Evolutionary conservation across 2,329 filamentous ascomycete genomes (phyloP), one percentile per base, ranked within the genome.

Genomic region (Penicillium verrucosum): DNA sequence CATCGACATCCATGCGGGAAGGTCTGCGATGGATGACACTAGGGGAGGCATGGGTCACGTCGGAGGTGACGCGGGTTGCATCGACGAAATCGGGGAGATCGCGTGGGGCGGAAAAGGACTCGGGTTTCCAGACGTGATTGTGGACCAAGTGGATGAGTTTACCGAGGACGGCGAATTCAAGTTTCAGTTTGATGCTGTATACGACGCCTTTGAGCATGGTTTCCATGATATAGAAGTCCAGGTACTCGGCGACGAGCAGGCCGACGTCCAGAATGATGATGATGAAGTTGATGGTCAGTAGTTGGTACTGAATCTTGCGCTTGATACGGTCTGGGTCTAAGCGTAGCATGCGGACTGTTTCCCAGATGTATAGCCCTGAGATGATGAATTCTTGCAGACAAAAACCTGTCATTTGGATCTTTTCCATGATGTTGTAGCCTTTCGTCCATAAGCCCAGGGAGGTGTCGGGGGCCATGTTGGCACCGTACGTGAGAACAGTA

Each of bases 381-480:
- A 85, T 77, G 58, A 82, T 73, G 49, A 80, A 74, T 56, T 85
- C 82, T 62, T 85, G 82, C 12, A 83, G 52, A 61, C 80, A 83
- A 64, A 85, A 85, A 8, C 81, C 73, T 6, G 80, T 81, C 66
- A 84, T 79, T 63, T 85, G 81, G 18, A 84, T 75, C 65, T 81
- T 81, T 60, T 85, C 82, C 72, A 81, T 77, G 34, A 78, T 64
- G 42, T 76, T 75, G 64, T 78, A 80, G 7, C 72, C 75, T 4
- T 54, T 56, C 18, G 70, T 66, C 57, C 71, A 78, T 12, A 56
- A 51, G 16, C 11, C 9, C 16, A 51, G 41, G 36, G 54, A 18
- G 6, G 52, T 56, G 14, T 60, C 42, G 23, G 51, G 27, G 14
- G 61, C 63, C n/a, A 75, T 54, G 59, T 79, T 79, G 41, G 71